Evolutionary conservation across 108 stramenopile species (phyloP), one percentile per base, ranked within the genome.

Genomic region (Conticribra weissflogii): DNA sequence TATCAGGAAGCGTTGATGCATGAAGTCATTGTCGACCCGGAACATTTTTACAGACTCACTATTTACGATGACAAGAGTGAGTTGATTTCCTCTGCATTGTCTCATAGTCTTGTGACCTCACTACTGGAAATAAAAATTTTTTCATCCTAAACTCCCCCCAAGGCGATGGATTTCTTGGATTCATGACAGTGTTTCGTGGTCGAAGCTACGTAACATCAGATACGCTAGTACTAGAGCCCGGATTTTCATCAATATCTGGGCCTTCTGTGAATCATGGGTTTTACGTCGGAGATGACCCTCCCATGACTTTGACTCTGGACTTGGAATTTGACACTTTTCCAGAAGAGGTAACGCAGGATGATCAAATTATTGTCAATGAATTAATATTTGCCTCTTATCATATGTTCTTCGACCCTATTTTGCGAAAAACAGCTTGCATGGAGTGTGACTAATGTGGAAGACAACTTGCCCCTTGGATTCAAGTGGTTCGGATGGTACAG

Each of bases 161-260:
- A 41, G 54, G 32, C 24, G 63, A 72, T 63, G 71, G 71, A n/a
- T 72, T 72, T 49, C 51, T 48, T 45, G 71, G 71, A 32, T 33
- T 33, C 14, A 48, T 72, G 54, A 45, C 62, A 25, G 71, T 72
- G 54, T 55, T 63, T 23, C 53, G 54, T 19, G 71, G 71, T 1
- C 18, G 31, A 31, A 72, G 55, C 32, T 63, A 54, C 1, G 29
- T 56, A 16, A 50, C 41, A 47, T 31, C 22, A 12, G 55, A 72
- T 49, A 41, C 54, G 24, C 21, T 72, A 3, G 62, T 72, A 19
- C 17, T 57, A 2, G 71, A 72, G 30, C 71, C 71, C 23, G 71
- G 71, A 47, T 72, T 72, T 49, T 54, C 62, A 14, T 32, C 30
- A 18, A 45, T 57, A 31, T 63, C 71, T 1, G 32, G 62, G 16